Conservation (phyloP, 1,284 basidiomycete genomes). For the Microbotryum lychnidis-dioicae region DNA sequence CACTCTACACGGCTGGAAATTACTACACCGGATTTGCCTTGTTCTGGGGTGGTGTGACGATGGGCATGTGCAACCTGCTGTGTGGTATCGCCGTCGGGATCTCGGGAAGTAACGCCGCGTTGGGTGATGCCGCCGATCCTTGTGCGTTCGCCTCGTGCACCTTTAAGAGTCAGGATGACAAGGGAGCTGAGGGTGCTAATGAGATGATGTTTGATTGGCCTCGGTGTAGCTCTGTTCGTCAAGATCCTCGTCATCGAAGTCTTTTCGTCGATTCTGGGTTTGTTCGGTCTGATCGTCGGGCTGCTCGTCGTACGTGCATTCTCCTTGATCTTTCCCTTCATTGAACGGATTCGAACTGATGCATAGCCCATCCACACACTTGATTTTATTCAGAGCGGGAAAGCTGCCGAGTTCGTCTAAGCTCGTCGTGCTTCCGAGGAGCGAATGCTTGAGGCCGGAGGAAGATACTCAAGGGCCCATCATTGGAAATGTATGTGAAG, state of each 20-base stretch:
- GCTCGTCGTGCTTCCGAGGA: neutral
- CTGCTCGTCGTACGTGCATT: conserved; percentile 41
- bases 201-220: neutral
- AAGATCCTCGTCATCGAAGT: conserved; percentile 92
- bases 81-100: conserved; percentile 86
- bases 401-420: conserved; percentile 41
- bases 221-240: conserved; percentile 60
- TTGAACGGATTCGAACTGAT: neutral
- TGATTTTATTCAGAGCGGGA: conserved; percentile 37
- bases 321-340: neutral
- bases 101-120: conserved; percentile 81
- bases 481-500: too few species aligned
- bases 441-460: too few species aligned
- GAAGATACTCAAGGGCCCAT: too few species aligned
- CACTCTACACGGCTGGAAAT: conserved; percentile 69
- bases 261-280: conserved; percentile 55
- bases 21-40: conserved; percentile 88
- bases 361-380: neutral
- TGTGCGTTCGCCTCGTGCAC: neutral
- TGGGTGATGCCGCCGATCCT: conserved; percentile 87
- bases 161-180: neutral
- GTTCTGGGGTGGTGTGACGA: conserved; percentile 90
- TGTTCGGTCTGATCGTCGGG: conserved; percentile 37
- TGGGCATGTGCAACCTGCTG: conserved; percentile 80
- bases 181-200: neutral